A percentile compares a stretch with the other conserved stretches of the same genome.
These are phyloP conservation scores for Lyophyllum atratum DNA, from an alignment of 768 basidiomycete species.

Conservation along the genomic window DNA sequence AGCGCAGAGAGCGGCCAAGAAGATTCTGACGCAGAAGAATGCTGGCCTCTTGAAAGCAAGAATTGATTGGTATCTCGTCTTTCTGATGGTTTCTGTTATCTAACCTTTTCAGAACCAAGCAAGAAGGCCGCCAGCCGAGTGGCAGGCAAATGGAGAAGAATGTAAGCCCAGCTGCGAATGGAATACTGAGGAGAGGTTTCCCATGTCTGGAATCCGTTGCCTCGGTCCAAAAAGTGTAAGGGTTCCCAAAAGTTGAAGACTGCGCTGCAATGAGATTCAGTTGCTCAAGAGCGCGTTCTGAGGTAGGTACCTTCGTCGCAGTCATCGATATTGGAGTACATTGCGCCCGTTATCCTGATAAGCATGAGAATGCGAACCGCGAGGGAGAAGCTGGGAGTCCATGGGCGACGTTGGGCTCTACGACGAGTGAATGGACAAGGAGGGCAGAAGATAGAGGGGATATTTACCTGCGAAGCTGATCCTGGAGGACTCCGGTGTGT, in stretches of 20 bases:
- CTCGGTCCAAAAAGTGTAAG: conserved; percentile 85
- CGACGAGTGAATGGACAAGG: conserved; percentile 10
- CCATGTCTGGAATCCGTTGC: conserved; percentile 97
- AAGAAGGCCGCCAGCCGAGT: conserved; percentile 55
- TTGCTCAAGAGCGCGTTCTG: neutral
- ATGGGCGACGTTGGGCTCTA: conserved; percentile 76
- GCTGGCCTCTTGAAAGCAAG: conserved; percentile 61
- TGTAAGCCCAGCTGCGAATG: conserved; percentile 95
- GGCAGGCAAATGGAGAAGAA: conserved; percentile 76
- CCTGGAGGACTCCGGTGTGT: conserved; percentile 76
- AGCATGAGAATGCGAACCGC: conserved; percentile 85
- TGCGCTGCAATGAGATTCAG: conserved; percentile 29
- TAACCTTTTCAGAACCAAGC: conserved; percentile 71
- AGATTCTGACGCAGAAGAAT: conserved; percentile 88
- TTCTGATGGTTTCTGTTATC: conserved; percentile 14
- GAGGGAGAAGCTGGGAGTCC: conserved; percentile 81
- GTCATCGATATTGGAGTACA: conserved; percentile 95
- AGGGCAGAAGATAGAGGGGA: neutral
- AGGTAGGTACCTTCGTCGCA: conserved; percentile 85
- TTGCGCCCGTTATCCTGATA: conserved; percentile 78
- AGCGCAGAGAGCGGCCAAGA: conserved; percentile 71
- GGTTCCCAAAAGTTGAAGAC: conserved; percentile 99
- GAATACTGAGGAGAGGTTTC: conserved; percentile 89
- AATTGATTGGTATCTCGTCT: conserved; percentile 13
- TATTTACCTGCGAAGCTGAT: conserved; percentile 71